Evolutionary conservation across 768 basidiomycete species (phyloP).

Genomic region (Russula foetens): DNA sequence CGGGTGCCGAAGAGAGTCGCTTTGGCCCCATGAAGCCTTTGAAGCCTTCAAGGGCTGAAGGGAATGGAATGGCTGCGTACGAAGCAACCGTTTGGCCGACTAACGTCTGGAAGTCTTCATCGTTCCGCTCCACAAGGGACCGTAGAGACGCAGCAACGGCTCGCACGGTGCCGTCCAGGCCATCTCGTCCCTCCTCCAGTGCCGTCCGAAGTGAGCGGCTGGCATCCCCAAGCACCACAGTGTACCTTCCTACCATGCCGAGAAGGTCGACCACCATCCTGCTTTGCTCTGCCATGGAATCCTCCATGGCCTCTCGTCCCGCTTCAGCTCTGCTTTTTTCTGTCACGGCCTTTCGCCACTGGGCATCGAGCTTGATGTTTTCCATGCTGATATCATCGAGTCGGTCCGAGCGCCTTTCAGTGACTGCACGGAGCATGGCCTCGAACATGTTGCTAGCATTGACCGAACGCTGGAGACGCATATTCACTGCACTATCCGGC

Average conservation of each 20-base stretch:
- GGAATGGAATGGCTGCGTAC: conserved; percentile 37
- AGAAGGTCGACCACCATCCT: conserved; percentile 61
- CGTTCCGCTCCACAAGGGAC: conserved; percentile 55
- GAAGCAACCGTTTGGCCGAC: conserved; percentile 59
- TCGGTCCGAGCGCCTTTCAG: conserved; percentile 71
- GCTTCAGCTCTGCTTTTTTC: conserved; percentile 59
- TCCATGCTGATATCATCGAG: conserved; percentile 64
- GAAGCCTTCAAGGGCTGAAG: conserved; percentile 38
- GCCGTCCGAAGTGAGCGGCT: conserved; percentile 36
- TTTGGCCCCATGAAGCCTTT: conserved; percentile 40
- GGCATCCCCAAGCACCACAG: conserved; percentile 58
- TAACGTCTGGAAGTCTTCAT: conserved; percentile 57
- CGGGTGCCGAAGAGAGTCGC: conserved; percentile 42
- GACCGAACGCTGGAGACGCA: conserved; percentile 55
- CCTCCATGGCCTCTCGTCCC: conserved; percentile 54
- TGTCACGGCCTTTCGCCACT: conserved; percentile 59
- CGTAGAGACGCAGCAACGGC: conserved; percentile 45
- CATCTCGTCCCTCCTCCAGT: conserved; percentile 32
- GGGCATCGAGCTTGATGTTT: conserved; percentile 63
- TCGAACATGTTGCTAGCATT: conserved; percentile 80
- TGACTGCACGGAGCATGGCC: conserved; percentile 75
- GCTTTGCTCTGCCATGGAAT: conserved; percentile 56
- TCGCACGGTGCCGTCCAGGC: conserved; percentile 33
- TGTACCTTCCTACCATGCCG: conserved; percentile 75
- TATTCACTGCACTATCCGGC: conserved; percentile 48